Base-by-base conservation (phyloP, 108 stramenopile species). In the Pseudonitzschia delicatissima region DNA sequence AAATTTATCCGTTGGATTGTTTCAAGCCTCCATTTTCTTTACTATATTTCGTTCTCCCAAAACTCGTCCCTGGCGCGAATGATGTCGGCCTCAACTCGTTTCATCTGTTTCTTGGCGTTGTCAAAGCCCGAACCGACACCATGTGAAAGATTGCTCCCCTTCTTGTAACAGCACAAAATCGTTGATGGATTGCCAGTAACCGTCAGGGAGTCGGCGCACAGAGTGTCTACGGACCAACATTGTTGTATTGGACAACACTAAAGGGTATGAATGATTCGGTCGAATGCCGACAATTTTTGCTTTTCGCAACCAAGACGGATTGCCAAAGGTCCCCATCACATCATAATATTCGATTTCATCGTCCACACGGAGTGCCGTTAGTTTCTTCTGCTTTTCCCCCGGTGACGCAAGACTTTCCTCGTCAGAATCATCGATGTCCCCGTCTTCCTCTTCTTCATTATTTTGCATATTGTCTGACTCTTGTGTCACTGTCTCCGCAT, bases 321-420 rank as follows among this genome's bases (percentile, higher is more conserved):
- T 25, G 4, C 60, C 60, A 42, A n/a, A 12, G 7, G 39, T 42
- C 18, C 37, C 60, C 21, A 40, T 7, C 12, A 42, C 6, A 0
- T 37, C 37, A 27, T 61, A 61, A 18, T 39, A 61, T 21, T 61
- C 60, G 17, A 61, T 15, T 37, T 61, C 60, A 37, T 61, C 60
- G 25, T 42, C 21, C 23, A 42, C 11, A 13, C 39, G 60, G 39
- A 61, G 60, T 1, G 53, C 26, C 31, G 53, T 15, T 28, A n/a
- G 12, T 31, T 15, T 55, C 5, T 13, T 33, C 29, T 31, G 26
- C 26, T 15, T 53, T 0, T 7, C 15, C 25, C 15, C 53, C n/a
- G 31, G 15, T 31, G 53, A 33, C 0, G 11, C 47, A 6, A 21
- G 31, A 3, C 28, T 0, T 7, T 15, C 31, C 53, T 31, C 18